Evolutionary conservation across 2,329 filamentous ascomycete genomes (phyloP).

Genomic region (Cercospora citrullina): DNA sequence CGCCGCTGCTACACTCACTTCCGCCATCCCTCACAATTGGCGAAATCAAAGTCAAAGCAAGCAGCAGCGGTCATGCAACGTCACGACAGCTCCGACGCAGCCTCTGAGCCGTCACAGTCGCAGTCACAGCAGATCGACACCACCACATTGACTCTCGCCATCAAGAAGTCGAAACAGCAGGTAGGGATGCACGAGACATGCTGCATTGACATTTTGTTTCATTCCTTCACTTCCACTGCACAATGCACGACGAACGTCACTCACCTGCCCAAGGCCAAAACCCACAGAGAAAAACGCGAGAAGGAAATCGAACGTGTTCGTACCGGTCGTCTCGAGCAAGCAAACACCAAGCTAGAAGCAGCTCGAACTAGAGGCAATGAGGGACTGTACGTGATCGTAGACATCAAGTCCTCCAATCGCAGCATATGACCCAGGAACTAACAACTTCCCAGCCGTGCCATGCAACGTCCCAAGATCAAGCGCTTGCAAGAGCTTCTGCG

Average conservation of each 20-base stretch:
- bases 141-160: background rate
- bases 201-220: background rate
- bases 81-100: background rate
- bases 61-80: background rate
- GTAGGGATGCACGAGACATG: background rate
- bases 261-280: slow-evolving; percentile 11
- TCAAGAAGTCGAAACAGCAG: slow-evolving; percentile 17
- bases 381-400: slow-evolving; percentile 10
- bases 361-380: slow-evolving; percentile 11
- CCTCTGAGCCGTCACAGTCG: slow-evolving; percentile 8
- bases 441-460: background rate
- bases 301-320: slow-evolving; percentile 20
- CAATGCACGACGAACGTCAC: background rate
- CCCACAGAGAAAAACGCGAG: slow-evolving; percentile 15
- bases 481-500: slow-evolving; percentile 28
- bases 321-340: slow-evolving; percentile 12
- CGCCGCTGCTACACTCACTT: background rate
- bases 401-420: background rate
- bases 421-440: background rate
- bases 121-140: slow-evolving; percentile 16
- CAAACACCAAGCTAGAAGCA: slow-evolving; percentile 18
- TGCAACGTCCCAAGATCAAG: slow-evolving; percentile 27
- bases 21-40: slow-evolving; percentile 14
- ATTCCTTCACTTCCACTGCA: background rate
- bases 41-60: slow-evolving; percentile 14